Evolutionary conservation across 768 basidiomycete genomes (phyloP).

Genomic region (Scleroderma citrinum): DNA sequence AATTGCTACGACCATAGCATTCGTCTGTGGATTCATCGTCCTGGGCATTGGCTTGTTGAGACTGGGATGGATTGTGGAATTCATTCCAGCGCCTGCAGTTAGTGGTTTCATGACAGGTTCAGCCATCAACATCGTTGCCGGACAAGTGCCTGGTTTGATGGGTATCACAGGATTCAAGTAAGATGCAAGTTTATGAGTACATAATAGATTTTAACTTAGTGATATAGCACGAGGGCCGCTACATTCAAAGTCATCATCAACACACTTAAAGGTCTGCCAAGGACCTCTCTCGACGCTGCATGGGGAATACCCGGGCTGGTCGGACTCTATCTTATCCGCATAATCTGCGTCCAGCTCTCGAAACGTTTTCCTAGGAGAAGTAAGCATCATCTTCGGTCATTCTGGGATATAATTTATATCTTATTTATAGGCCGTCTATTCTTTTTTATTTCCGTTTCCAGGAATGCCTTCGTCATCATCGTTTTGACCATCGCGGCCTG

Average conservation of each 20-base stretch:
- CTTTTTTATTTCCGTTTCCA: constrained; percentile 73
- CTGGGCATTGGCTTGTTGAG: constrained; percentile 85
- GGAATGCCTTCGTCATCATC: constrained; percentile 86
- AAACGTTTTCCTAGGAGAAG: constrained; percentile 59
- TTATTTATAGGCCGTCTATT: constrained; percentile 48
- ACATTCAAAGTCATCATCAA: constrained; percentile 91
- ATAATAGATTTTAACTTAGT: background rate
- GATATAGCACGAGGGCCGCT: constrained; percentile 68
- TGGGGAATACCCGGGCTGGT: constrained; percentile 79
- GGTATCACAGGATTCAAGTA: constrained; percentile 83
- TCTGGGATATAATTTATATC: background rate
- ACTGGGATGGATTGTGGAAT: constrained; percentile 91
- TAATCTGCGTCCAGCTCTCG: constrained; percentile 42
- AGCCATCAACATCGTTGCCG: constrained; percentile 85
- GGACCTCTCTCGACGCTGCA: constrained; percentile 75
- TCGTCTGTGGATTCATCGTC: constrained; percentile 88
- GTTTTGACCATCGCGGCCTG: constrained; percentile 84
- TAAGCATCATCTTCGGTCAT: constrained; percentile 25
- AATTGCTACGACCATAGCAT: constrained; percentile 81
- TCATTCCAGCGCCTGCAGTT: constrained; percentile 82
- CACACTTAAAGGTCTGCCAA: constrained; percentile 76
- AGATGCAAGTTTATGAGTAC: constrained; percentile 22
- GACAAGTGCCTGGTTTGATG: constrained; percentile 87
- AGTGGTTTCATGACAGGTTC: constrained; percentile 96
- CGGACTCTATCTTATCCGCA: constrained; percentile 64